phyloP scores from a whole-genome alignment of 2,329 filamentous ascomycete genomes.

The Cladophialophora psammophila region DNA sequence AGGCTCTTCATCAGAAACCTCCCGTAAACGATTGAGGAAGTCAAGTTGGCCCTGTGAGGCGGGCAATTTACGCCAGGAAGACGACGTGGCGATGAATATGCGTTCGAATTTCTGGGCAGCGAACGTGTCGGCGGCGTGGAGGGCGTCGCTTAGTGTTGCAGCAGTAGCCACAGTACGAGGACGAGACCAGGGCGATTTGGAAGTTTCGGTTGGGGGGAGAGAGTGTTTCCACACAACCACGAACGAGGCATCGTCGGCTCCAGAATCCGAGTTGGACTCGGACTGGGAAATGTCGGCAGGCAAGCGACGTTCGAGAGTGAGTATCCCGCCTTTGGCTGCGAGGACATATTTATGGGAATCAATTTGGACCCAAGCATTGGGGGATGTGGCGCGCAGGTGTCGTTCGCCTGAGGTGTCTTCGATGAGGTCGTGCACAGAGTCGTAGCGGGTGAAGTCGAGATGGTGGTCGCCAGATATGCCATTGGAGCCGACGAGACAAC shows the following conservation, averaged over 20 bases:
- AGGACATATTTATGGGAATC: slow-evolving; percentile 75
- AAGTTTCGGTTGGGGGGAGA: slow-evolving; percentile 35
- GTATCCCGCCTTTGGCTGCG: slow-evolving; percentile 67
- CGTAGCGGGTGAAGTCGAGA: slow-evolving; percentile 87
- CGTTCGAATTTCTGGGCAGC: slow-evolving; percentile 71
- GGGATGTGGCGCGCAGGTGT: slow-evolving; percentile 78
- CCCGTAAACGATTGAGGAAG: slow-evolving; percentile 52
- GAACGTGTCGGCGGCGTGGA: slow-evolving; percentile 85
- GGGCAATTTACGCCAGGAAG: slow-evolving; percentile 72
- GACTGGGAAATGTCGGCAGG: slow-evolving; percentile 7
- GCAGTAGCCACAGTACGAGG: slow-evolving; percentile 73
- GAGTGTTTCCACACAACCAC: slow-evolving; percentile 38
- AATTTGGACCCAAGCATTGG: slow-evolving; percentile 82
- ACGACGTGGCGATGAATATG: slow-evolving; percentile 69
- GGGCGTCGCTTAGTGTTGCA: slow-evolving; percentile 73
- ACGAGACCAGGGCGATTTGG: slow-evolving; percentile 66
- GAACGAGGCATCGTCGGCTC: slow-evolving; percentile 15
- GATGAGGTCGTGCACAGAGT: slow-evolving; percentile 88
- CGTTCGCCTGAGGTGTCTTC: slow-evolving; percentile 79
- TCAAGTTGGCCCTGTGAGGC: slow-evolving; percentile 63
- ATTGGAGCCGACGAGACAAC: not conserved
- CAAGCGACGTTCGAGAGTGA: slow-evolving; percentile 55
- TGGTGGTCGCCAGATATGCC: slow-evolving; percentile 47
- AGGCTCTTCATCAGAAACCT: slow-evolving; percentile 46
- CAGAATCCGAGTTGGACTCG: not conserved